Conservation (phyloP, 176 grass and related monocot genomes). For the Aegilops speltoides region DNA sequence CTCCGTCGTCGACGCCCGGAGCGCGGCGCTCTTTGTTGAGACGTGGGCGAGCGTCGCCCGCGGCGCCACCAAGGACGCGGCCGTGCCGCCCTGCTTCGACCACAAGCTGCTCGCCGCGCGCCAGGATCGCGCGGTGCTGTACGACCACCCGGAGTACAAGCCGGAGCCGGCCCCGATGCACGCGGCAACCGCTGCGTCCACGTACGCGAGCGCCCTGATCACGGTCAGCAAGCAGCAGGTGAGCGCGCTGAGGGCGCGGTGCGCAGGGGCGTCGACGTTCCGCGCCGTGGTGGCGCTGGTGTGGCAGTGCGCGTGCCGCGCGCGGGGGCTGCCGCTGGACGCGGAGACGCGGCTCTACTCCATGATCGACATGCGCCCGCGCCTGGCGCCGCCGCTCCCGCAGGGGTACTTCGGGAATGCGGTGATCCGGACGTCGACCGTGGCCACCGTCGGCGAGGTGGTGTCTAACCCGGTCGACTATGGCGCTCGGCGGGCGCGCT, state of each 20-base stretch:
- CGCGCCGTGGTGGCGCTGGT: conserved; percentile 53
- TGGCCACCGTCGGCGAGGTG: conserved; percentile 34
- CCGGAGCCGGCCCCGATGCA: no score
- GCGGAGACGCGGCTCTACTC: conserved; percentile 52
- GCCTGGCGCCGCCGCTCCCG: conserved; percentile 45
- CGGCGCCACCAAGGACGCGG: neutral
- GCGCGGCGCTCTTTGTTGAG: no score
- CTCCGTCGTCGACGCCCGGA: no score
- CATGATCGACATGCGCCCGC: conserved; percentile 60
- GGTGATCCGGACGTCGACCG: conserved; percentile 47
- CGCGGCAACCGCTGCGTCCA: no score
- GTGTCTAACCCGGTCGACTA: conserved; percentile 23
- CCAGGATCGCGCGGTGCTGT: conserved; percentile 11
- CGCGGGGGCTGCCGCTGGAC: conserved; percentile 26
- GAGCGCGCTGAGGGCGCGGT: conserved; percentile 32
- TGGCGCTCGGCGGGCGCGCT: conserved; percentile 13
- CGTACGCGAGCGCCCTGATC: conserved; percentile 37
- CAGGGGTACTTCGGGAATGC: conserved; percentile 59
- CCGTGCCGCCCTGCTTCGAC: conserved; percentile 34
- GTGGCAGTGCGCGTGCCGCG: conserved; percentile 60
- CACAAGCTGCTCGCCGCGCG: conserved; percentile 42
- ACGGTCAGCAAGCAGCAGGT: conserved; percentile 23
- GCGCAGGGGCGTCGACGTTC: conserved; percentile 53
- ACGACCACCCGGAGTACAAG: conserved; percentile 68
- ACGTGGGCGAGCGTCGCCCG: no score